These are phyloP conservation scores for Pyrenopolyporus hunteri DNA, from an alignment of 495 filamentous ascomycete genomes.

Conservation along the genomic window DNA sequence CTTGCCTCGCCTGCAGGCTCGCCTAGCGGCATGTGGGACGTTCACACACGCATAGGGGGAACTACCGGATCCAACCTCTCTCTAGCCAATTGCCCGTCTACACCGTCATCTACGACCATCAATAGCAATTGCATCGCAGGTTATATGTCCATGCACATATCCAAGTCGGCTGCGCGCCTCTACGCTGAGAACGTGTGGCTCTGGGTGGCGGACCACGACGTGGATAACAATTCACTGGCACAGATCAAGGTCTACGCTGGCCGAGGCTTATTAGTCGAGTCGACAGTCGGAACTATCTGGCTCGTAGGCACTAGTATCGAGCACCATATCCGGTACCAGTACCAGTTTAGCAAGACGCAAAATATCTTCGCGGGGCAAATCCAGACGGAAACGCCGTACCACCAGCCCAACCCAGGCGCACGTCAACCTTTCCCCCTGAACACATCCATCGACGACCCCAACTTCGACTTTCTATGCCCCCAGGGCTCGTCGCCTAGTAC, in stretches of 20 bases:
- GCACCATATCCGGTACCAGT: conserved; percentile 79
- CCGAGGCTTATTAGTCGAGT: conserved; percentile 69
- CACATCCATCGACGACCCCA: conserved; percentile 69
- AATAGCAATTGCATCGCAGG: conserved; percentile 67
- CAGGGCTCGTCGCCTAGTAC: conserved; percentile 26
- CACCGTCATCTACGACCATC: conserved; percentile 54
- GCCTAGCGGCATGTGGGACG: conserved; percentile 84
- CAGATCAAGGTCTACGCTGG: conserved; percentile 74
- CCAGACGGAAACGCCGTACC: conserved; percentile 79
- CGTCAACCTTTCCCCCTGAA: conserved; percentile 67
- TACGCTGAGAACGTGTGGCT: conserved; percentile 75
- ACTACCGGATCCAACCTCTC: conserved; percentile 79
- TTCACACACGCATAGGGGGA: conserved; percentile 83
- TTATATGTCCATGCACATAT: conserved; percentile 72
- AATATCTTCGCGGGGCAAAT: conserved; percentile 73
- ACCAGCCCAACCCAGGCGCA: conserved; percentile 73
- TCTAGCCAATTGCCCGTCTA: conserved; percentile 70
- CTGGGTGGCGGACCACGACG: conserved; percentile 77
- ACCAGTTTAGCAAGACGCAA: conserved; percentile 70
- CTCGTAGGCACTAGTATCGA: conserved; percentile 62
- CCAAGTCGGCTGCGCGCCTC: conserved; percentile 55
- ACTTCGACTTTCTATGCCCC: conserved; percentile 56
- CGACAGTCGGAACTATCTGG: conserved; percentile 62
- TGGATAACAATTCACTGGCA: conserved; percentile 63
- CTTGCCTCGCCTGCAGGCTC: conserved; percentile 64